Conservation (phyloP, 768 basidiomycete species). For the Amanita phalloides region DNA sequence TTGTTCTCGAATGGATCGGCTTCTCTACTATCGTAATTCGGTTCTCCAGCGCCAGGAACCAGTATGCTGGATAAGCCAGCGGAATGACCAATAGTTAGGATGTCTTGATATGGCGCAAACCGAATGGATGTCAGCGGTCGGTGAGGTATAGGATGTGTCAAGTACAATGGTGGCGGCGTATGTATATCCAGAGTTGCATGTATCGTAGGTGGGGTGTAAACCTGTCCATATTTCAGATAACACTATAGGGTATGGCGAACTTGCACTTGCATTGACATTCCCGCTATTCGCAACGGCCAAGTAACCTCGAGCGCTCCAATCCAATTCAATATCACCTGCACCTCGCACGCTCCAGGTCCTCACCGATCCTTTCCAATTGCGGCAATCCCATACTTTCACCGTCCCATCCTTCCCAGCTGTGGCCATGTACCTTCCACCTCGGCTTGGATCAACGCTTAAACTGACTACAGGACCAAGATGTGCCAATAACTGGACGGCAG, state of each 20-base stretch:
- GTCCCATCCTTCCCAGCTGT: conserved; percentile 80
- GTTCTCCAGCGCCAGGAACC: conserved; percentile 87
- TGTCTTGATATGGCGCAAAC: conserved; percentile 88
- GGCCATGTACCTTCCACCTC: conserved; percentile 84
- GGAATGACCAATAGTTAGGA: conserved; percentile 69
- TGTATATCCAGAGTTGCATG: conserved; percentile 39
- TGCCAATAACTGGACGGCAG: conserved; percentile 85
- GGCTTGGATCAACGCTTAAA: conserved; percentile 74
- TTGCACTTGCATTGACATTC: conserved; percentile 61
- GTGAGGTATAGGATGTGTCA: conserved; percentile 78
- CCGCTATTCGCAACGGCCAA: conserved; percentile 78
- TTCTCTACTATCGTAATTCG: conserved; percentile 89
- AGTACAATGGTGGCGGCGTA: conserved; percentile 68
- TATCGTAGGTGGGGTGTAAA: conserved; percentile 64
- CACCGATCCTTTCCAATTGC: conserved; percentile 89
- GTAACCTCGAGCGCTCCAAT: conserved; percentile 82
- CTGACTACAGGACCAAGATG: conserved; percentile 82
- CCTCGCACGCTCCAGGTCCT: conserved; percentile 67
- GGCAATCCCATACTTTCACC: conserved; percentile 94
- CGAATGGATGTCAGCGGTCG: conserved; percentile 64
- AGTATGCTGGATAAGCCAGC: conserved; percentile 77
- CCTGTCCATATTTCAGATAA: conserved; percentile 24
- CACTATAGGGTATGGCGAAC: not conserved
- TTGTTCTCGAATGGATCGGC: conserved; percentile 92
- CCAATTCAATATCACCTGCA: conserved; percentile 49